Evolutionary conservation across 2,329 filamentous ascomycete species (phyloP), one percentile per base, ranked within the genome.

Genomic region (Orbilia ellipsospora): DNA sequence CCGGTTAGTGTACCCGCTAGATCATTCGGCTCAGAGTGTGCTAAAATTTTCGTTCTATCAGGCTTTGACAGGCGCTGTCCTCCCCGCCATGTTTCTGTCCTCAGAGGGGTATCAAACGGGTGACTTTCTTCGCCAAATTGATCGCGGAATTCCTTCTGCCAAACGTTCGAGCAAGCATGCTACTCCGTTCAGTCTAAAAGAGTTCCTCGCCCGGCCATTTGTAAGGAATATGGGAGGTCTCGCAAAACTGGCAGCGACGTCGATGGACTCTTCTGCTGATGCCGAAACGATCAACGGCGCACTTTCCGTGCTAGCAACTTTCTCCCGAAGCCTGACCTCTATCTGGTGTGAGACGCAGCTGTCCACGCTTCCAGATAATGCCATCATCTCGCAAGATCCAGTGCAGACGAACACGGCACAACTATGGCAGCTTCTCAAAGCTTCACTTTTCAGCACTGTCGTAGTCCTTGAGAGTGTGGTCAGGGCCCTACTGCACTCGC

Each of bases 401-500:
- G 57, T 31, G 26, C 57, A 74, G 52, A 74, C 70, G 7, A 74
- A 74, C 31, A 67, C 70, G 0, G 70, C 51, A 13, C 70, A 74
- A 23, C 13, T 97, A 4, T 94, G 92, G 90, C 89, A 89, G 77
- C 82, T 94, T 1, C 84, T 97, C 5, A 89, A 90, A 78, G 90
- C 91, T 68, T 87, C 90, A 50, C 84, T 97, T 80, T 97, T 94
- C 80, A 88, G 90, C 1, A 86, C 89, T 2, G 88, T 94, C 2
- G 90, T 92, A 59, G 85, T 92, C 13, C 84, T 96, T n/a, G 88
- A 93, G 60, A 88, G 92, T 45, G 86, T 93, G 5, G 85, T 93
- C 7, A 89, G 89, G 1, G 87, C 93, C 40, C 84, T 85, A 70
- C 82, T 89, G 23, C 82, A 88, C 1, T 87, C 89, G 72, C 82